Conservation (phyloP, 148 eudicot species). For the Vaccinium darrowii region DNA sequence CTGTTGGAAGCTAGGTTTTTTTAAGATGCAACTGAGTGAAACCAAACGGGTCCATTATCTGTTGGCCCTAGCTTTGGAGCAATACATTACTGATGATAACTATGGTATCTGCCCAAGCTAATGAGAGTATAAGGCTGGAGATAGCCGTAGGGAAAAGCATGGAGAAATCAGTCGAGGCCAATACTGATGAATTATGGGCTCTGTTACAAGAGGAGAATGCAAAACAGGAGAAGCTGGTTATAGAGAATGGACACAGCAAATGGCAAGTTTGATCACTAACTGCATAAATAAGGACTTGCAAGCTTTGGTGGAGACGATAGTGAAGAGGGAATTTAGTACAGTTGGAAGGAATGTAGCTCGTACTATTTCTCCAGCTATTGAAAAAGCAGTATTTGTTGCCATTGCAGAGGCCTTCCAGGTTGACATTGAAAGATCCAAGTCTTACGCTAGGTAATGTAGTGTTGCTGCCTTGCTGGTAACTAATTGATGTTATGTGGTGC, state of each 20-base stretch:
- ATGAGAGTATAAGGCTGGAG: constrained; percentile 85
- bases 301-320: constrained; percentile 54
- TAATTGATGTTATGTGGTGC: constrained; percentile 29
- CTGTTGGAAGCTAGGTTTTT: neutral
- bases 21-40: neutral
- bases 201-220: constrained; percentile 66
- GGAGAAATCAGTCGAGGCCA: constrained; percentile 76
- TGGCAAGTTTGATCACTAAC: constrained; percentile 48
- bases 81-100: constrained; percentile 25
- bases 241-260: constrained; percentile 64
- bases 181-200: constrained; percentile 84
- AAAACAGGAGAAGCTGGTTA: constrained; percentile 65
- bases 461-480: neutral
- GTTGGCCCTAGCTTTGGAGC: neutral
- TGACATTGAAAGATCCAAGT: constrained; percentile 12
- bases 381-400: constrained; percentile 66
- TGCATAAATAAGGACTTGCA: constrained; percentile 61
- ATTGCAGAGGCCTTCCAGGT: constrained; percentile 87
- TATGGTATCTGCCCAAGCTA: constrained; percentile 50
- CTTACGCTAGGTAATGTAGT: neutral
- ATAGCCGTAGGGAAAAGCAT: constrained; percentile 60
- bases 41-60: neutral
- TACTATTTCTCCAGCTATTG: constrained; percentile 60
- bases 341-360: constrained; percentile 75
- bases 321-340: constrained; percentile 75